Conservation (phyloP, 176 grass and related monocot genomes). For the Aegilops longissima region DNA sequence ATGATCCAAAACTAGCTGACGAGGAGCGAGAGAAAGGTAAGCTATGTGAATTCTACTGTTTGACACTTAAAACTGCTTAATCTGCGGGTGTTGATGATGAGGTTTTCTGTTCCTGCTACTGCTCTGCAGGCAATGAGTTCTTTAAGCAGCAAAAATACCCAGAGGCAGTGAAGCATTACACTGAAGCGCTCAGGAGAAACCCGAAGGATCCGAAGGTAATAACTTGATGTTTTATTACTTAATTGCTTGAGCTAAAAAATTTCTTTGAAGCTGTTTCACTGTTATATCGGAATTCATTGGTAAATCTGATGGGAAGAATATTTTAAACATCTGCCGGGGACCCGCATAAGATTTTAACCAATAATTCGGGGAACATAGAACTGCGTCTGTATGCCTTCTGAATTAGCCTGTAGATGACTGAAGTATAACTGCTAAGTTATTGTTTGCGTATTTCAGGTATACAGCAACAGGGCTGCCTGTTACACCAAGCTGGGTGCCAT, state of each 20-base stretch:
- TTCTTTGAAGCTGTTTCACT: not conserved
- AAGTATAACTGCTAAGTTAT: not conserved
- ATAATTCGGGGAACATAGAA: not conserved
- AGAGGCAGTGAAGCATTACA: constrained; percentile 91
- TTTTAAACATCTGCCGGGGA: not conserved
- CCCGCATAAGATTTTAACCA: not conserved
- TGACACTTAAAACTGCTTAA: constrained; percentile 11
- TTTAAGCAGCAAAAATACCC: constrained; percentile 96
- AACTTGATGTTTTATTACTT: not conserved
- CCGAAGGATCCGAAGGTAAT: constrained; percentile 68
- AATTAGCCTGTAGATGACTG: not conserved
- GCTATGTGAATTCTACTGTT: not conserved
- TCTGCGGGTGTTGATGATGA: not conserved
- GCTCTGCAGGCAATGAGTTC: constrained; percentile 66
- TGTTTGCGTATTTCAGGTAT: constrained; percentile 50
- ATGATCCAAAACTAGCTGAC: constrained; percentile 83
- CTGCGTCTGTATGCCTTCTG: not conserved
- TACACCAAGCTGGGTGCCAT: constrained; percentile 93
- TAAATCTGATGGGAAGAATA: not conserved
- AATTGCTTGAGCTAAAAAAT: not conserved
- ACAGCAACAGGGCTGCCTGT: constrained; percentile 97
- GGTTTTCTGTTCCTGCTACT: not conserved
- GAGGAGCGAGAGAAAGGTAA: constrained; percentile 98
- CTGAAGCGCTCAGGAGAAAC: constrained; percentile 91
- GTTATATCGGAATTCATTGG: not conserved